Conservation (phyloP, 305 asterid genomes). For the Solanum hybrid region DNA sequence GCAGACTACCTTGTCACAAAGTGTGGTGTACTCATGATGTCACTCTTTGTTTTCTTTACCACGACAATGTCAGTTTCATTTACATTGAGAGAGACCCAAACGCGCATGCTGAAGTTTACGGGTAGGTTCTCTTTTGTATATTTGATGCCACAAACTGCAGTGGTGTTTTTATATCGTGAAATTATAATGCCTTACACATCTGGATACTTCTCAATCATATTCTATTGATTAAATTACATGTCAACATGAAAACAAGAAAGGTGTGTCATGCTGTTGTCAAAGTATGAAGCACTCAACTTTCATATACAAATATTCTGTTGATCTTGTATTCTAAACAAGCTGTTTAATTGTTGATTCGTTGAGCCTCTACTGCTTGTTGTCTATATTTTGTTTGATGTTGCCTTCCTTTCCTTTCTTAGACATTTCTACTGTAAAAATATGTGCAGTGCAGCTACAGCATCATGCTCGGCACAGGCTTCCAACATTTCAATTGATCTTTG, state of each 20-base stretch:
- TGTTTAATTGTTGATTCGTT: not conserved
- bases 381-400: not conserved
- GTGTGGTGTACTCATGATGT: constrained; percentile 97
- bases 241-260: not conserved
- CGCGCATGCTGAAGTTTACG: constrained; percentile 99
- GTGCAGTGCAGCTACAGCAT: constrained; percentile 97
- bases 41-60: constrained; percentile 98
- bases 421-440: constrained; percentile 7
- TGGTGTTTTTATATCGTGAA: not conserved
- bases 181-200: not conserved
- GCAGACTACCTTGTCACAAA: constrained; percentile 96
- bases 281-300: not conserved
- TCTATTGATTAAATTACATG: not conserved
- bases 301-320: not conserved
- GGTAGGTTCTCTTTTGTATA: constrained; percentile 29
- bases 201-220: not conserved
- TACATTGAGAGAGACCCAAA: constrained; percentile 96
- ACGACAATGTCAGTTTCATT: constrained; percentile 99
- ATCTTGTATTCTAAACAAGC: not conserved
- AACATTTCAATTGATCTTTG: constrained; percentile 95
- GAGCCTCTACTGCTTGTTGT: not conserved
- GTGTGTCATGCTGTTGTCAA: not conserved
- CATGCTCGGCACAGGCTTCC: constrained; percentile 99
- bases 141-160: not conserved
- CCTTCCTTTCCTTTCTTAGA: not conserved